Evolutionary conservation across 306 rosid genomes (phyloP), one percentile per base, ranked within the genome.

Genomic region (Vigna hirtella): DNA sequence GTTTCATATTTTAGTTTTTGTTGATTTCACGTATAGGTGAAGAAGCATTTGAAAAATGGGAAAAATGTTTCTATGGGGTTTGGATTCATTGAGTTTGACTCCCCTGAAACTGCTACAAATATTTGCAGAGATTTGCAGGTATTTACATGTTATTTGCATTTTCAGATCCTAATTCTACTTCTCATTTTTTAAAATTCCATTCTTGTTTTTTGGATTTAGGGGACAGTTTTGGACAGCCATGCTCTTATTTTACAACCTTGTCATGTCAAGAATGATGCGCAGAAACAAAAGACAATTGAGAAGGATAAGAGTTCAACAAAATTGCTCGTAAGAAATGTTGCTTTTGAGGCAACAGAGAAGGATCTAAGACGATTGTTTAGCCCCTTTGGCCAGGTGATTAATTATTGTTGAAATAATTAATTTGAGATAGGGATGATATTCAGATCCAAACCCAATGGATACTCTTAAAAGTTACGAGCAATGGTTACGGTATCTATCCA

Each of bases 351-450:
- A 40, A 90, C 96, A 32, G 86, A 83, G 85, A 93, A 90, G 88
- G 99, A 96, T 47, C 78, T 96, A 78, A 87, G 96, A 64, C 91
- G 89, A 83, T 87, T 96, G 66, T 96, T 96, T 80, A 86, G 89
- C 79, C 92, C 99, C 51, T 96, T 90, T 77, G 97, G 99, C 81
- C 97, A 96, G 99, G 99, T 95, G 70, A 91, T 77, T 89, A 45
- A 89, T 75, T 89, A 40, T 66, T 65, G 13, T 75, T 63, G 26
- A 57, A 50, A 57, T 14, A 20, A 11, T 40, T 74, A 38, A 61
- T 34, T 16, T 63, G 12, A 8, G 15, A 2, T 30, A 28, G 42
- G 20, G 42, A 30, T 28, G 66, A 7, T 7, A 57, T 16, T 59
- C 1, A 16, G 65, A 59, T 11, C 63, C 63, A 56, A 22, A 56